These are phyloP conservation scores for Oryza meyeriana DNA, from an alignment of 176 grass and related monocot genomes.

Conservation along the genomic window DNA sequence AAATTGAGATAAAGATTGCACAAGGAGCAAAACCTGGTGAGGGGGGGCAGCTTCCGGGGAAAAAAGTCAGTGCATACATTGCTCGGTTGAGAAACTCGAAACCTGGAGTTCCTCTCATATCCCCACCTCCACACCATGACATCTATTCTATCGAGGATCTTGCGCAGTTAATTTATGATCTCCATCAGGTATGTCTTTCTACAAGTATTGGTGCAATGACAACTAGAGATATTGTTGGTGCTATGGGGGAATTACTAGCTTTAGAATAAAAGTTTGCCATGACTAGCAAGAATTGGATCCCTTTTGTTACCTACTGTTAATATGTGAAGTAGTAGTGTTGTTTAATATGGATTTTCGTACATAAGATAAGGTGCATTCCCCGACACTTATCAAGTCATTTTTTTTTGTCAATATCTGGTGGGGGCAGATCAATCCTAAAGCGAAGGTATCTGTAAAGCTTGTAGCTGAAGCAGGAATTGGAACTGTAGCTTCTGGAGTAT, in stretches of 20 bases:
- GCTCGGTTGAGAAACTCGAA: conserved; percentile 96
- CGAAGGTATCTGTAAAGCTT: conserved; percentile 98
- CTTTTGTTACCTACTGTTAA: not conserved
- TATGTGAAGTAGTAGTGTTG: not conserved
- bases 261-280: conserved; percentile 25
- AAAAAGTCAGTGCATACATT: conserved; percentile 99
- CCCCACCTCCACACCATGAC: conserved; percentile 97
- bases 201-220: conserved; percentile 5
- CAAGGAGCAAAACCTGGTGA: conserved; percentile 99
- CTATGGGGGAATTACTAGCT: not conserved
- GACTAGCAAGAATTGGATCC: not conserved
- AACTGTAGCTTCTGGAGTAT: conserved; percentile 98
- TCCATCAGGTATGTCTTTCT: conserved; percentile 92
- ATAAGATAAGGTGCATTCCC: not conserved
- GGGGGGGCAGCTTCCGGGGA: conserved; percentile 96
- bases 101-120: conserved; percentile 99
- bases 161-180: conserved; percentile 97
- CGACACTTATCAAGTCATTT: conserved; percentile 26
- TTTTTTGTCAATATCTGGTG: conserved; percentile 32
- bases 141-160: conserved; percentile 99
- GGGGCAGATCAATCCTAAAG: conserved; percentile 91
- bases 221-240: conserved; percentile 16
- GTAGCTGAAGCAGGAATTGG: conserved; percentile 98
- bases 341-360: conserved; percentile 15
- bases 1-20: conserved; percentile 99